Percentiles rank a stretch among this genome's conserved stretches.
phyloP scores from a whole-genome alignment of 129 eudicot genomes.

The Pseudognaphalium luteoalbum region DNA sequence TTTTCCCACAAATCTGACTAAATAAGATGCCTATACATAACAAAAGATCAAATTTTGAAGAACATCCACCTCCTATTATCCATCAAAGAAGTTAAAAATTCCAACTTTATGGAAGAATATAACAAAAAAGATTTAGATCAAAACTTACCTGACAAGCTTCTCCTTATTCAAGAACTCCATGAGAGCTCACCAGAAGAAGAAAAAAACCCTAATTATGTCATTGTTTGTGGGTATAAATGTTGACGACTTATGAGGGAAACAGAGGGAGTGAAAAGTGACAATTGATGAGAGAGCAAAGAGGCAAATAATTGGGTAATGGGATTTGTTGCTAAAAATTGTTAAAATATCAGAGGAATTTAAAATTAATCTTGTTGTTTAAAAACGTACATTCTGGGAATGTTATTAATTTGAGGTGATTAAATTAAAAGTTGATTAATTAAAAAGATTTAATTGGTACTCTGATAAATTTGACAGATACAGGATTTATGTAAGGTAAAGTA shows the following conservation, averaged over 20 bases:
- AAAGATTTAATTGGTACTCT: background rate
- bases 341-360: conserved; percentile 24
- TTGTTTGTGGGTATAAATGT: conserved; percentile 13
- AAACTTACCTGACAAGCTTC: conserved; percentile 72
- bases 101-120: background rate
- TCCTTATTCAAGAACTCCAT: conserved; percentile 76
- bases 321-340: conserved; percentile 21
- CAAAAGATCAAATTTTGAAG: conserved; percentile 30
- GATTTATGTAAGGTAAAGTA: conserved; percentile 24
- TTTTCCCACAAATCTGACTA: conserved; percentile 14
- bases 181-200: conserved; percentile 20
- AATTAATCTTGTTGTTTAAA: conserved; percentile 10
- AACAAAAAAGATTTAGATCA: conserved; percentile 21
- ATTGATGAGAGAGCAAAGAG: conserved; percentile 24
- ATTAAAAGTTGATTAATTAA: conserved; percentile 13
- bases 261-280: conserved; percentile 19
- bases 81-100: conserved; percentile 23
- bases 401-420: conserved; percentile 18
- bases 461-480: conserved; percentile 7
- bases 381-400: background rate
- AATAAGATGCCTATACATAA: background rate
- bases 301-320: conserved; percentile 28
- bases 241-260: conserved; percentile 24
- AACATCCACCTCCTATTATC: conserved; percentile 11
- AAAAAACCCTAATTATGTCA: conserved; percentile 21